These are phyloP conservation scores for Saturnispora saitoi DNA, from an alignment of 805 yeast genomes.

Conservation along the genomic window DNA sequence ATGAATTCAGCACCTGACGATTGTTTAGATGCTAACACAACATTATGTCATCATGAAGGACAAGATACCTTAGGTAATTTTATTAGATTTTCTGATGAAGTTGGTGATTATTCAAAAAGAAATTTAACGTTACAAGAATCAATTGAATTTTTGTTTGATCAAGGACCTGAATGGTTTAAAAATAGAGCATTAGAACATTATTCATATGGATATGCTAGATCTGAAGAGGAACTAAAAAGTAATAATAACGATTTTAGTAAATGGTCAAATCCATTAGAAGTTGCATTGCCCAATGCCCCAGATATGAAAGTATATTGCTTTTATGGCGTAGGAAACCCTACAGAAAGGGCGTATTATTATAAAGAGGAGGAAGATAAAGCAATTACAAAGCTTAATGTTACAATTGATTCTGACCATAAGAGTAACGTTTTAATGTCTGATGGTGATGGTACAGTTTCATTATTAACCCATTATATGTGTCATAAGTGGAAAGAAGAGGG, in stretches of 20 bases:
- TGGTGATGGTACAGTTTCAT: constrained; percentile 93
- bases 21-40: constrained; percentile 9
- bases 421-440: constrained; percentile 76
- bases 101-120: constrained; percentile 34
- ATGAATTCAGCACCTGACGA: constrained; percentile 66
- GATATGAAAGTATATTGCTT: constrained; percentile 81
- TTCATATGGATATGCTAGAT: constrained; percentile 67
- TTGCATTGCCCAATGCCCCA: constrained; percentile 86
- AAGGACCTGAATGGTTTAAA: constrained; percentile 71
- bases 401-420: constrained; percentile 58
- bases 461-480: constrained; percentile 81
- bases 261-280: constrained; percentile 96
- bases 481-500: constrained; percentile 74
- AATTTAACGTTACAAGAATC: constrained; percentile 62
- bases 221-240: constrained; percentile 45
- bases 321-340: constrained; percentile 95
- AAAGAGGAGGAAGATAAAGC: constrained; percentile 54
- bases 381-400: constrained; percentile 47
- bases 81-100: constrained; percentile 47
- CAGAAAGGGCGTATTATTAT: constrained; percentile 88
- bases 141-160: constrained; percentile 53
- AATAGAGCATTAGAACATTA: constrained; percentile 60
- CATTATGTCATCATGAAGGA: constrained; percentile 12
- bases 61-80: constrained; percentile 58
- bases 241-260: constrained; percentile 69